phyloP scores from a whole-genome alignment of 2,329 filamentous ascomycete genomes.

The Rasamsonia emersonii region DNA sequence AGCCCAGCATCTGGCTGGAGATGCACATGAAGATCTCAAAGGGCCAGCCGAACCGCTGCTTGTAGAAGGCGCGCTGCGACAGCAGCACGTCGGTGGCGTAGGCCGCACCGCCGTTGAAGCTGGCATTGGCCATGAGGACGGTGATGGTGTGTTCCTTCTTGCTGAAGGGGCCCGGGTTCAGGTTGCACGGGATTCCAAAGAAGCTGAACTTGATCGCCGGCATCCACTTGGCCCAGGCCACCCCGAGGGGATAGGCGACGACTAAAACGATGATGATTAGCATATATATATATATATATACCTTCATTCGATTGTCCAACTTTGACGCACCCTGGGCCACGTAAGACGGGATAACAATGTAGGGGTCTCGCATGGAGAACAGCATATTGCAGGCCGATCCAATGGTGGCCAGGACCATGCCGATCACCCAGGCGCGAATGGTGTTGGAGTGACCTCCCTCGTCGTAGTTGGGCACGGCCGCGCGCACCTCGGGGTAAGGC shows the following conservation, averaged over 20 bases:
- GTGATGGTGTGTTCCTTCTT: constrained; percentile 41
- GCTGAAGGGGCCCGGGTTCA: constrained; percentile 39
- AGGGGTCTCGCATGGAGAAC: constrained; percentile 50
- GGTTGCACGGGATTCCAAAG: constrained; percentile 30
- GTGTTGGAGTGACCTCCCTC: constrained; percentile 58
- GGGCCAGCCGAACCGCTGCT: constrained; percentile 56
- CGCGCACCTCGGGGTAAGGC: constrained; percentile 59
- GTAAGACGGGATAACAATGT: constrained; percentile 52
- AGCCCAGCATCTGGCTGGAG: constrained; percentile 61
- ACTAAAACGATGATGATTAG: too few species aligned
- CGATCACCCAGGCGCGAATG: constrained; percentile 56
- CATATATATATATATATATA: too few species aligned
- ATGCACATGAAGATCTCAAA: constrained; percentile 61
- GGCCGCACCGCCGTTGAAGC: constrained; percentile 50
- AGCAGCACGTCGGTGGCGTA: constrained; percentile 69
- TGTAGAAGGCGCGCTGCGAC: constrained; percentile 63
- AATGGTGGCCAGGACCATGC: constrained; percentile 52
- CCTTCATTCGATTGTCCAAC: too few species aligned
- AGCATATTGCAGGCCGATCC: constrained; percentile 56
- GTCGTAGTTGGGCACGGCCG: constrained; percentile 57
- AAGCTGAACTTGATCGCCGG: constrained; percentile 26
- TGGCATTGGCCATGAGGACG: constrained; percentile 54
- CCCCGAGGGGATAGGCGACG: constrained; percentile 48
- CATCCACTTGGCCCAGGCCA: constrained; percentile 32
- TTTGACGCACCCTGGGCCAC: too few species aligned